Conservation (phyloP, 108 stramenopile genomes). For the Nitzschia inconspicua region DNA sequence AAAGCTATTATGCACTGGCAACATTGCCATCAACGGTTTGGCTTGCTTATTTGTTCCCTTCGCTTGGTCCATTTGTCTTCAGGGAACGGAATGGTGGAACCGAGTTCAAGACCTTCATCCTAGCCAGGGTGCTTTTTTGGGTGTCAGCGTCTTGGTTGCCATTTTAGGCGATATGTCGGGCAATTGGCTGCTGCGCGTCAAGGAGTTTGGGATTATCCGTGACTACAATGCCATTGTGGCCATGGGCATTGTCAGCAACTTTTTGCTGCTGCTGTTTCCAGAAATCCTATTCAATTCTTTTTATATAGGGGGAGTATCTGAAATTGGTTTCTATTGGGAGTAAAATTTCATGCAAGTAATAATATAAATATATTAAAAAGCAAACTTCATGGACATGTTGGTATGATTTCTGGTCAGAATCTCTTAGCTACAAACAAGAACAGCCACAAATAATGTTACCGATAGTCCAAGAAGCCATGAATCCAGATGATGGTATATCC, state of each 20-base stretch:
- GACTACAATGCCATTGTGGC: background rate
- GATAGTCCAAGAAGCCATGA: no score
- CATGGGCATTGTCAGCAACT: conserved; percentile 2
- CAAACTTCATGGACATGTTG: no score
- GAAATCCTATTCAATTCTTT: conserved; percentile 1
- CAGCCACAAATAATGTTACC: no score
- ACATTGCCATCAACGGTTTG: conserved; percentile 2
- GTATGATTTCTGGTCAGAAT: no score
- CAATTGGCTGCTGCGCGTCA: background rate
- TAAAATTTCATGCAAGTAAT: no score
- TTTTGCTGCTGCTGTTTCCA: background rate
- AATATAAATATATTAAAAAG: no score
- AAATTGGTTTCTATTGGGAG: conserved; percentile 5
- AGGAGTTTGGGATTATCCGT: background rate
- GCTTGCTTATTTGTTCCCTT: conserved; percentile 4
- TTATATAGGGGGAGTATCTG: background rate
- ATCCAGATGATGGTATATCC: no score
- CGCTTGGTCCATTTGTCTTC: background rate
- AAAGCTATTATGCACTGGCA: background rate
- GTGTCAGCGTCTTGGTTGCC: background rate
- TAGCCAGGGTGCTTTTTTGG: conserved; percentile 1
- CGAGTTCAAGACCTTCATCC: background rate
- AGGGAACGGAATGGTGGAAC: conserved; percentile 7
- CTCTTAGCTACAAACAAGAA: no score
- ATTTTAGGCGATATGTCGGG: conserved; percentile 1